Evolutionary conservation across 257 asterid genomes (phyloP), one percentile per base, ranked within the genome.

Genomic region (Primulina huaijiensis): DNA sequence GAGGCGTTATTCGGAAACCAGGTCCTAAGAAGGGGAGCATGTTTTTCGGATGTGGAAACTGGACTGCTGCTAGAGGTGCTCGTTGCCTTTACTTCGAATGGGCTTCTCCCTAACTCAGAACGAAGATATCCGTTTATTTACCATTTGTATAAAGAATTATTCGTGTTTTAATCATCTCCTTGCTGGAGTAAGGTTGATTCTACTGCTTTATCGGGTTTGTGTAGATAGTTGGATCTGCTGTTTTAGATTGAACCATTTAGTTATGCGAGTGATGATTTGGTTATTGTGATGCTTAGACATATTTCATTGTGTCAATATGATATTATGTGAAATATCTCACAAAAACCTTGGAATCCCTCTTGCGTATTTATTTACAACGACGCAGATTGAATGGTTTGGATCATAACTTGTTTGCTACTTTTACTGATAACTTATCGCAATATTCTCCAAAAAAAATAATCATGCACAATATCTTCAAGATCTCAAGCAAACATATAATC

Each of bases 11-110:
- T 35, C 80, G 86, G 9, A 87, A 85, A 73, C 95, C 97, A 6
- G 97, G 97, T 66, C 96, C 96, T 9, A 89, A 83, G 77, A 95
- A 88, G 74, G 97, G 97, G 55, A 82, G 90, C 76, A 46, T 76
- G 16, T 88, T 90, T 86, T 88, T 88, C 34, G 94, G 95, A 17
- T 90, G 96, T 65, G 97, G 96, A 62, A 85, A 88, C 73, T 90
- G 97, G 97, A 87, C 92, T 72, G 84, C 88, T 74, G 84, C 86
- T 34, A 84, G 89, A 73, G 97, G 97, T 52, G 90, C 94, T 68
- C 93, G 89, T 68, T 90, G 96, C 89, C 88, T 84, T 40, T 90
- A 79, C 82, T 90, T 90, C 29, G 87, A 88, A 77, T 88, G 92
- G 94, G 88, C 83, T 58, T 79, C 86, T 56, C 68, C 81, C 34